A percentile compares a stretch with the other conserved stretches of the same genome.
phyloP scores from a whole-genome alignment of 2,329 filamentous ascomycete species.

The Fusarium sp. region DNA sequence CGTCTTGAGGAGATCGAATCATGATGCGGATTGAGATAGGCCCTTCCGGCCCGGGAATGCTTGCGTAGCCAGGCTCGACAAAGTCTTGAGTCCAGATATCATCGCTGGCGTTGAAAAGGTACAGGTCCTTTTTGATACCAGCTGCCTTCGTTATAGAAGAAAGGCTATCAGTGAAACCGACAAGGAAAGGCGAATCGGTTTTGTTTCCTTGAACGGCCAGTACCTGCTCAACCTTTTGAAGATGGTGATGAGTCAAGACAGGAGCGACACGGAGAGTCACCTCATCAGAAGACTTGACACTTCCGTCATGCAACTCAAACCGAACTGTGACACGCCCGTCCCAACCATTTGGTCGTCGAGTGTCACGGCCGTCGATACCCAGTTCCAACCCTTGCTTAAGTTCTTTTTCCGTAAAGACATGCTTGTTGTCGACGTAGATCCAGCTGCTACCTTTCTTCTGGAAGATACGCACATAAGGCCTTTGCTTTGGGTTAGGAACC shows the following conservation, averaged over 20 bases:
- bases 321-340: too few species aligned
- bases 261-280: slow-evolving; percentile 54
- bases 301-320: slow-evolving; percentile 11
- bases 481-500: too few species aligned
- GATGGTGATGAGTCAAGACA: slow-evolving; percentile 53
- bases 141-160: too few species aligned
- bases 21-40: slow-evolving; percentile 50
- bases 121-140: too few species aligned
- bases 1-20: slow-evolving; percentile 48
- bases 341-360: too few species aligned
- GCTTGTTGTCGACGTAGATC: too few species aligned
- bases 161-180: too few species aligned
- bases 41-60: slow-evolving; percentile 55
- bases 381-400: too few species aligned
- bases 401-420: too few species aligned
- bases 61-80: slow-evolving; percentile 55
- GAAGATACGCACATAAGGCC: too few species aligned
- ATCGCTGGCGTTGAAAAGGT: slow-evolving; percentile 8
- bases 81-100: slow-evolving; percentile 58
- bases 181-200: neutral
- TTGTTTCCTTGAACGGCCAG: slow-evolving; percentile 1
- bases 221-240: slow-evolving; percentile 48
- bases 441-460: too few species aligned
- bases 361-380: too few species aligned
- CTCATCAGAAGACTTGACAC: slow-evolving; percentile 27